Conservation (phyloP, 306 rosid genomes). For the Inga leiocalycina region DNA sequence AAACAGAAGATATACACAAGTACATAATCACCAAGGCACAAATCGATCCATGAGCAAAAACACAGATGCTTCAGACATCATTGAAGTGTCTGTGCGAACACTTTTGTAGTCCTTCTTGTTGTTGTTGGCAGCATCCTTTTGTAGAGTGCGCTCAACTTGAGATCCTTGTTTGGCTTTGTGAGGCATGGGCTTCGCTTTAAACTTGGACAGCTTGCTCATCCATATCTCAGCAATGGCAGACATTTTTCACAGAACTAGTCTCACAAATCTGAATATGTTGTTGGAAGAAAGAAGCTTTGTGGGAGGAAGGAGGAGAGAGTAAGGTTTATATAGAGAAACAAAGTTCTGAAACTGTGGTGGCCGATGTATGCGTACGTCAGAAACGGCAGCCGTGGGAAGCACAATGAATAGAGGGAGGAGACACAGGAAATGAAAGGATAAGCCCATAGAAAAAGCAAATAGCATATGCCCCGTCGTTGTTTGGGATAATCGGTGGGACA, state of each 20-base stretch:
- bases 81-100: conserved; percentile 24
- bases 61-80: conserved; percentile 69
- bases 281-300: background rate
- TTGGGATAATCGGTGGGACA: conserved; percentile 43
- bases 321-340: background rate
- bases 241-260: conserved; percentile 40
- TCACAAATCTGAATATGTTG: background rate
- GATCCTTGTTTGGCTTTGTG: conserved; percentile 43
- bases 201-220: conserved; percentile 69
- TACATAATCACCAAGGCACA: conserved; percentile 62
- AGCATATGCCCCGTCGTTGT: conserved; percentile 19
- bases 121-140: conserved; percentile 32
- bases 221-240: conserved; percentile 67
- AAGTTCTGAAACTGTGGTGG: background rate
- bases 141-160: conserved; percentile 6
- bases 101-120: conserved; percentile 1
- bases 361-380: background rate
- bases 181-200: conserved; percentile 43
- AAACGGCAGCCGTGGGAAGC: background rate
- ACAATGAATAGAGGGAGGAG: background rate
- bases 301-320: background rate
- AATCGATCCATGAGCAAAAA: conserved; percentile 89
- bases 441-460: conserved; percentile 47
- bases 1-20: conserved; percentile 1
- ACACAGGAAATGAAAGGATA: background rate